Evolutionary conservation across 2,329 filamentous ascomycete species (phyloP), one percentile per base, ranked within the genome.

Genomic region (Thermothelomyces thermophilus): DNA sequence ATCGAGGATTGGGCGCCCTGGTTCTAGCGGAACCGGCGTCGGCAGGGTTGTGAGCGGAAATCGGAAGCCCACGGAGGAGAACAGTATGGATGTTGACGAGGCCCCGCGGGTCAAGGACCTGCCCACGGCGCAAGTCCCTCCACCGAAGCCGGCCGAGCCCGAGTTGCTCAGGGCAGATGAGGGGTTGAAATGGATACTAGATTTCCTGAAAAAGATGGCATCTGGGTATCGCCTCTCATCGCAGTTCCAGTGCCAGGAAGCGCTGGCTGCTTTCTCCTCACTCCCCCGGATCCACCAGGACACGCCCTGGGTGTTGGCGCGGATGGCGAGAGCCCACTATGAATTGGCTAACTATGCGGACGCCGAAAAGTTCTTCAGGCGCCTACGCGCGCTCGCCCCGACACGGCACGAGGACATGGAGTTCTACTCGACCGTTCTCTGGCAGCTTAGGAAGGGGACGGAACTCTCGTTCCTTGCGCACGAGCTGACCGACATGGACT

Each of bases 401-500:
- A 87, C 87, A 1, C 82, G 88, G 3, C 75, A 94, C 39, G 86
- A 95, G 63, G 90, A 96, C 63, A 96, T 97, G 90, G 93, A 98
- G 64, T 84, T 97, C 31, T 98, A 95, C 69, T 97, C 91, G 13
- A 98, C 93, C 0, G 85, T 95, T n/a, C 76, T 98, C n/a, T 98
- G 94, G 93, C 90, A 96, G 66, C 72, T 96, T 55, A 95, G 95
- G 68, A 84, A 87, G 56, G 91, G 96, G 63, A 87, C 90, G 0
- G 88, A 96, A 54, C 75, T 98, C 19, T 90, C 91, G 0, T 95
- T 93, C 68, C 75, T 98, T 24, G 89, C 91, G 0, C 91, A 97
- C 62, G 88, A 94, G 61, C 75, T 97, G 35, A 79, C 95, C 45
- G 91, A 96, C 57, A 75, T 86, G 14, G 87, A 90, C 52, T 93